These are phyloP conservation scores for Albizia julibrissin DNA, from an alignment of 306 rosid genomes.

Conservation along the genomic window DNA sequence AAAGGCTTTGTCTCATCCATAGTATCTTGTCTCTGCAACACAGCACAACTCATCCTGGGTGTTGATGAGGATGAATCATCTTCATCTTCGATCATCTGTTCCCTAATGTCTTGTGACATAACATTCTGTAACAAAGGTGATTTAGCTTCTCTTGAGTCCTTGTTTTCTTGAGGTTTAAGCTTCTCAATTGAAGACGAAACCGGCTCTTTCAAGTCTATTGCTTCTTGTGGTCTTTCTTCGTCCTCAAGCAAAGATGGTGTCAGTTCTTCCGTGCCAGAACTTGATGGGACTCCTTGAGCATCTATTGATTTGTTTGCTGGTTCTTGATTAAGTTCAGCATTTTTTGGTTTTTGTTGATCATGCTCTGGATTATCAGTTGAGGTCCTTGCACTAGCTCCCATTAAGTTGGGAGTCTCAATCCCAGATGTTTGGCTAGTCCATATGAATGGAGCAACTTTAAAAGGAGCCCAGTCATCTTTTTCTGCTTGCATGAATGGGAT, in stretches of 20 bases:
- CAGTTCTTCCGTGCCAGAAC: slow-evolving; percentile 47
- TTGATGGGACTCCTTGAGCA: slow-evolving; percentile 27
- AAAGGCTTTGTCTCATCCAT: slow-evolving; percentile 51
- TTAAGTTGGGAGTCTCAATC: slow-evolving; percentile 39
- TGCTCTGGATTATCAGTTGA: slow-evolving; percentile 42
- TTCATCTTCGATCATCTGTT: slow-evolving; percentile 32
- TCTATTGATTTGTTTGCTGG: slow-evolving; percentile 43
- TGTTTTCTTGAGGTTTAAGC: slow-evolving; percentile 19
- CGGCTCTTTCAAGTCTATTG: slow-evolving; percentile 36
- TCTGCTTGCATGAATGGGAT: slow-evolving; percentile 93
- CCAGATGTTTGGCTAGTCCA: slow-evolving; percentile 66
- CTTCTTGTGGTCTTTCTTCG: slow-evolving; percentile 20
- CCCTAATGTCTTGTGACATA: slow-evolving; percentile 23
- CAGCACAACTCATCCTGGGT: slow-evolving; percentile 17
- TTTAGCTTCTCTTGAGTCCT: slow-evolving; percentile 34
- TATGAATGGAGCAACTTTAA: slow-evolving; percentile 75
- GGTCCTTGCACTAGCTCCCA: slow-evolving; percentile 42
- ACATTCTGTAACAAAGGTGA: slow-evolving; percentile 31
- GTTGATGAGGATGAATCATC: slow-evolving; percentile 30
- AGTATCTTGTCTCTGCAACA: slow-evolving; percentile 41
- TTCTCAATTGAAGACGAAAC: slow-evolving; percentile 35
- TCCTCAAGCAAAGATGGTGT: slow-evolving; percentile 41
- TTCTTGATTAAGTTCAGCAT: slow-evolving; percentile 28
- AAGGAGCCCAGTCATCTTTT: slow-evolving; percentile 84
- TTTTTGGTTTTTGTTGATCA: slow-evolving; percentile 36